A percentile compares a stretch with the other conserved stretches of the same genome.
These are phyloP conservation scores for Coccomyxa sp. DNA, from an alignment of 139 green algal species.

Conservation along the genomic window DNA sequence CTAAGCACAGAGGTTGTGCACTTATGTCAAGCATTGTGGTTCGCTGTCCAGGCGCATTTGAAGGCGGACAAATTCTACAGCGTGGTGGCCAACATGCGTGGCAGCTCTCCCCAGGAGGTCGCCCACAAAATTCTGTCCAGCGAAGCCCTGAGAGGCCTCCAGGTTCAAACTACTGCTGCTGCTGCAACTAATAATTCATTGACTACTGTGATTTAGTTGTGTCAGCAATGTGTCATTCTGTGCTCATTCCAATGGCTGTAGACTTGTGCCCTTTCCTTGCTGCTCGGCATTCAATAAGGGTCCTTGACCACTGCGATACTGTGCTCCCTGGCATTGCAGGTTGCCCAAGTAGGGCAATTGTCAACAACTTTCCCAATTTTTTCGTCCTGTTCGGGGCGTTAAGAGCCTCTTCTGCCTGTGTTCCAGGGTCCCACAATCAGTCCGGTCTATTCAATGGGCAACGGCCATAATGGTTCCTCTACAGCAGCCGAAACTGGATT, in stretches of 20 bases:
- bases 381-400: too few relatives aligned
- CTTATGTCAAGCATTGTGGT: too few relatives aligned
- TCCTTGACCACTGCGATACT: too few relatives aligned
- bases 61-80: conserved; percentile 18
- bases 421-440: conserved; percentile 86
- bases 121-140: conserved; percentile 55
- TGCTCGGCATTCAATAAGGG: too few relatives aligned
- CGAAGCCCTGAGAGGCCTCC: conserved; percentile 57
- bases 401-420: too few relatives aligned
- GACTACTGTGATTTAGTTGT: neutral
- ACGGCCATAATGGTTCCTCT: neutral
- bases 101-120: conserved; percentile 67
- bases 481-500: conserved; percentile 35
- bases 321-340: too few relatives aligned
- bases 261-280: too few relatives aligned
- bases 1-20: too few relatives aligned
- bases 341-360: too few relatives aligned
- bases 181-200: neutral
- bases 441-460: conserved; percentile 54
- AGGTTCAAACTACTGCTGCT: conserved; percentile 28
- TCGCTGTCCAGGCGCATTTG: conserved; percentile 10
- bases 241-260: too few relatives aligned
- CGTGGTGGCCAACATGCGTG: conserved; percentile 90
- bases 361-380: too few relatives aligned
- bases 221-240: too few relatives aligned